phyloP scores from a whole-genome alignment of 169 alveolate species.

The Plasmodium vinckei region DNA sequence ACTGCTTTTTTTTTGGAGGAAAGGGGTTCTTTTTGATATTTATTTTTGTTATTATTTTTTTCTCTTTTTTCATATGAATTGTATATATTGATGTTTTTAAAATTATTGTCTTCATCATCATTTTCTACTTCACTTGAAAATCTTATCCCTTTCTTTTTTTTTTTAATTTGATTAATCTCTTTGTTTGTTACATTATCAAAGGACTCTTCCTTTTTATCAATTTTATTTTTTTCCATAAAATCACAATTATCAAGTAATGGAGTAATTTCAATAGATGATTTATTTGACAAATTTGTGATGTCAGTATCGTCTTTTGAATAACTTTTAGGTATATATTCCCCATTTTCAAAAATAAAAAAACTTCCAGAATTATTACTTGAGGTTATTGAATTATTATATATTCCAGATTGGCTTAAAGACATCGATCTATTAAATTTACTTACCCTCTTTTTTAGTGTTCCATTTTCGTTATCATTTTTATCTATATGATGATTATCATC shows the following conservation, averaged over 20 bases:
- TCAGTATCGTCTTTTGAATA: slow-evolving; percentile 23
- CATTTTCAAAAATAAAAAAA: slow-evolving; percentile 36
- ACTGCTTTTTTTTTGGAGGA: slow-evolving; percentile 3
- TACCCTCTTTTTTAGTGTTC: neutral
- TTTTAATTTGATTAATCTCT: slow-evolving; percentile 10
- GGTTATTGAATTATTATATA: slow-evolving; percentile 8
- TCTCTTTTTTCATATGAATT: neutral
- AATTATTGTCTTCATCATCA: slow-evolving; percentile 3
- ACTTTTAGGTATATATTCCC: slow-evolving; percentile 59
- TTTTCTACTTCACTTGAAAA: slow-evolving; percentile 31
- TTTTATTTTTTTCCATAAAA: neutral
- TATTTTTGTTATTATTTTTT: slow-evolving; percentile 3
- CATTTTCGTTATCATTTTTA: slow-evolving; percentile 6
- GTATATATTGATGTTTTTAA: neutral
- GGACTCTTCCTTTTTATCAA: neutral
- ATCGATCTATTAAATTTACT: slow-evolving; percentile 9
- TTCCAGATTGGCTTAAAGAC: slow-evolving; percentile 28
- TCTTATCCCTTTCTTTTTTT: slow-evolving; percentile 53
- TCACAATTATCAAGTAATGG: neutral
- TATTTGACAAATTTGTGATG: slow-evolving; percentile 4
- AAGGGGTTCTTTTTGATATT: too few relatives aligned
- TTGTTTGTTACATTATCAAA: neutral
- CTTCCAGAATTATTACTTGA: slow-evolving; percentile 9
- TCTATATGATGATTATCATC: slow-evolving; percentile 21
- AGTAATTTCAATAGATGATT: slow-evolving; percentile 16